phyloP scores from a whole-genome alignment of 2,329 filamentous ascomycete genomes.

The Paracorniculantispora psalliotae region DNA sequence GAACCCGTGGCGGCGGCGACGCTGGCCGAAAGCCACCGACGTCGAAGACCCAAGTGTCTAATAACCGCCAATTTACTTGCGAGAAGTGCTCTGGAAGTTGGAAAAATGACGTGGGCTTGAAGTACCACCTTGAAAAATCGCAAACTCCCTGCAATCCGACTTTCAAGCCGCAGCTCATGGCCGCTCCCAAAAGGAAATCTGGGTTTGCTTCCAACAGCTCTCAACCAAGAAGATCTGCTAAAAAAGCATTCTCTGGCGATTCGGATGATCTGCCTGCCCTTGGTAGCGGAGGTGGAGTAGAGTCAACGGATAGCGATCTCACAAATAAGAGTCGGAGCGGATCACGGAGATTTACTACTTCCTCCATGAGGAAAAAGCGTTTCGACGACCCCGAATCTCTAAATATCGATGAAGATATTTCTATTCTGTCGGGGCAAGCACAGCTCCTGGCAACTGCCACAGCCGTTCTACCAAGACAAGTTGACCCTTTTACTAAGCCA shows the following conservation, averaged over 20 bases:
- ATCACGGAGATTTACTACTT: neutral
- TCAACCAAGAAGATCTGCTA: neutral
- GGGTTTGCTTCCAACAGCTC: neutral
- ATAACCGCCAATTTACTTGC: conserved; percentile 37
- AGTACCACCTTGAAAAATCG: conserved; percentile 55
- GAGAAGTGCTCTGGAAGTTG: conserved; percentile 49
- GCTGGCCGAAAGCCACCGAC: neutral
- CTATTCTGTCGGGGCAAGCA: conserved; percentile 5
- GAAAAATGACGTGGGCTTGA: conserved; percentile 55
- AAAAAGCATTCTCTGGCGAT: neutral
- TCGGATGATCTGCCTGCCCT: neutral
- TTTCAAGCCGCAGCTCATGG: conserved; percentile 19
- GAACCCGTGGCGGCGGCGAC: conserved; percentile 11
- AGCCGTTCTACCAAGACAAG: neutral
- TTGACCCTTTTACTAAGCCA: conserved; percentile 7
- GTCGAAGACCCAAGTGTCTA: neutral
- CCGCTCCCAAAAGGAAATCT: conserved; percentile 17
- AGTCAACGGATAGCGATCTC: neutral
- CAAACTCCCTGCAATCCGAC: conserved; percentile 48
- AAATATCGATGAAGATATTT: neutral
- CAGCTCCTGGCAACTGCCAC: neutral
- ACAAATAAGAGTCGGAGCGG: neutral
- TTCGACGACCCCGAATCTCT: conserved; percentile 4
- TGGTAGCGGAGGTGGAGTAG: neutral
- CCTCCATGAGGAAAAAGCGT: neutral